Conservation (phyloP, 2,329 filamentous ascomycete species). For the Colletotrichum echinochloae region DNA sequence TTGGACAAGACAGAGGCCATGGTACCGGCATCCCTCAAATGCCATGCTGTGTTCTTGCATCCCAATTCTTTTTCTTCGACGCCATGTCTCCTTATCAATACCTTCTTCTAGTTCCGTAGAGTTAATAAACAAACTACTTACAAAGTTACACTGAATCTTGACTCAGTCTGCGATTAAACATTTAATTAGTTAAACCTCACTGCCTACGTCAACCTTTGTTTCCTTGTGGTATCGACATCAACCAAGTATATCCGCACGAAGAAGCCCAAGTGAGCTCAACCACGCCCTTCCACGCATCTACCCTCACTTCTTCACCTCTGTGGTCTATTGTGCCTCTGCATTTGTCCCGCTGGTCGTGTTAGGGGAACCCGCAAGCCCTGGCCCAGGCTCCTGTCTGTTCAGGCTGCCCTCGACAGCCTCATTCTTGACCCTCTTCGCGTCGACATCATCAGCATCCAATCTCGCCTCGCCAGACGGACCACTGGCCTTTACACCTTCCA, state of each 20-base stretch:
- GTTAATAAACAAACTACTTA: too few species aligned
- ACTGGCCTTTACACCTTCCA: conserved; percentile 52
- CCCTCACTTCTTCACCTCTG: conserved; percentile 20
- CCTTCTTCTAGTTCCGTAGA: too few species aligned
- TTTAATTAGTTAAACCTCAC: background rate
- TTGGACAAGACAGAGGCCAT: background rate
- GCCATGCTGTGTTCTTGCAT: too few species aligned
- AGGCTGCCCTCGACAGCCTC: background rate
- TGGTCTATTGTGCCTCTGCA: conserved; percentile 23
- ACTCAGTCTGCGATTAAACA: background rate
- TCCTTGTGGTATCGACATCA: conserved; percentile 6
- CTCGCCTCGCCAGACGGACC: conserved; percentile 52
- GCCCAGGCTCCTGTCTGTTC: conserved; percentile 20
- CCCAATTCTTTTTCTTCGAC: too few species aligned
- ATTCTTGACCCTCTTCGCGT: conserved; percentile 11
- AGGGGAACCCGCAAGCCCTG: conserved; percentile 24
- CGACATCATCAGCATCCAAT: conserved; percentile 41
- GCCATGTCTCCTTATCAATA: too few species aligned
- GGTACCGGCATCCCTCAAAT: too few species aligned
- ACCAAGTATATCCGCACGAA: background rate
- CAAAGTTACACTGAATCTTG: background rate
- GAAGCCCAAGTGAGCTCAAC: conserved; percentile 6
- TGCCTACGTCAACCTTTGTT: background rate
- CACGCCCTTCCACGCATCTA: background rate
- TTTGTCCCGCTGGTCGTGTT: conserved; percentile 36